Conservation (phyloP, 106 monocot species). For the Iris macrosiphon region DNA sequence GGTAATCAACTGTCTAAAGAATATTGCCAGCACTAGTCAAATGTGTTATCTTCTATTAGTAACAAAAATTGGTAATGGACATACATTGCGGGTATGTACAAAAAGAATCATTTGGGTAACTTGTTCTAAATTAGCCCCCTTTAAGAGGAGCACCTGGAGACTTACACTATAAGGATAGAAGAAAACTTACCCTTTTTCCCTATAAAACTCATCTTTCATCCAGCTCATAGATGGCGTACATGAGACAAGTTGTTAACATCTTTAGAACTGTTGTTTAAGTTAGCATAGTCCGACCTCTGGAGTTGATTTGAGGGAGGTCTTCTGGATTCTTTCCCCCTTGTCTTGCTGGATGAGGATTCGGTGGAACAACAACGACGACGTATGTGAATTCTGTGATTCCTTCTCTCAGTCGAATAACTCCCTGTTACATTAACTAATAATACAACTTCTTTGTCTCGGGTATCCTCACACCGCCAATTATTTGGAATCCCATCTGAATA, state of each 20-base stretch:
- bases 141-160: not conserved
- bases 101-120: conserved; percentile 1
- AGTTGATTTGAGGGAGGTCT: conserved; percentile 36
- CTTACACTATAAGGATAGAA: not conserved
- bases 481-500: conserved; percentile 57
- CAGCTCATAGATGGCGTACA: conserved; percentile 12
- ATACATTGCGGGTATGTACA: conserved; percentile 1
- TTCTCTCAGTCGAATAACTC: conserved; percentile 29
- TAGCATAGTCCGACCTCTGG: conserved; percentile 41
- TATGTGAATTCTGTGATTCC: conserved; percentile 45
- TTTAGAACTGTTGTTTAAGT: conserved; percentile 25
- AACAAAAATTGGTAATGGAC: not conserved
- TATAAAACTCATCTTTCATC: not conserved
- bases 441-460: conserved; percentile 53
- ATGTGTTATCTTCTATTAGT: too few relatives aligned
- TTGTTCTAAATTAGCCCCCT: not conserved
- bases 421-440: conserved; percentile 55
- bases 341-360: not conserved
- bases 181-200: not conserved
- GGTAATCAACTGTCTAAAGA: too few relatives aligned
- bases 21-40: too few relatives aligned
- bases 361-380: conserved; percentile 38
- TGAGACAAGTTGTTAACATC: conserved; percentile 14
- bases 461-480: conserved; percentile 67
- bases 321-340: conserved; percentile 13